Base-by-base conservation (phyloP, 495 filamentous ascomycete species). In the Aspergillus bridgeri region DNA sequence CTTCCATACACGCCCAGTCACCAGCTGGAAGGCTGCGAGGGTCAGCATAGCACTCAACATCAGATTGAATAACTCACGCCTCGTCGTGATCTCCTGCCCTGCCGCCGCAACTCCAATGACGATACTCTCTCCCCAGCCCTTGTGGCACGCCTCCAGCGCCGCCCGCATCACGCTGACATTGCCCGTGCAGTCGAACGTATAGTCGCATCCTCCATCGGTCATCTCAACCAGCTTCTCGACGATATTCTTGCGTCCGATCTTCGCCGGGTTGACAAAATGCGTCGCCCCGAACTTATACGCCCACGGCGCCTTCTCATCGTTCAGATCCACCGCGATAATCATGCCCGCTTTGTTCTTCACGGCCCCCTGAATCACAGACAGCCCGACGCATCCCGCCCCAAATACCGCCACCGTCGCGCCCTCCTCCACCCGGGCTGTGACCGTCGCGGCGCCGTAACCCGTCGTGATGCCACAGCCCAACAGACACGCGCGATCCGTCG, bases 171-270 rank as follows among this genome's bases (percentile, higher is more conserved):
- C 94, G 52, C 86, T 82, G 23, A 96, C 92, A 66, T 98, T 98
- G 19, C 94, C 94, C 5, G 94, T 98, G 79, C 94, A 98, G 78
- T 98, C 94, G 69, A 98, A 98, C 48, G 94, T 98, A 78, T 98
- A 98, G 78, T 98, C 94, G 69, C 92, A 94, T 18, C 94, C 94
- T 58, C 94, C 94, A 70, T 98, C 94, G n/a, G 94, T 98, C 89
- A 98, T 90, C 78, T 98, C 94, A 62, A 97, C 86, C 56, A 98
- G 80, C 76, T 90, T 82, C 65, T 95, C 90, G 72, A 95, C 89
- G 57, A 97, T 88, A 54, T 81, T 91, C 81, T 90, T 84, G 24
- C 77, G 73, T 49, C 83, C 83, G 47, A 96, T 74, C 74, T 89
- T 86, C 50, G 84, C 87, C 19, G 94, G 95, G 79, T 98, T 98